phyloP scores from a whole-genome alignment of 345 rosid genomes.

The Salix arbutifolia region DNA sequence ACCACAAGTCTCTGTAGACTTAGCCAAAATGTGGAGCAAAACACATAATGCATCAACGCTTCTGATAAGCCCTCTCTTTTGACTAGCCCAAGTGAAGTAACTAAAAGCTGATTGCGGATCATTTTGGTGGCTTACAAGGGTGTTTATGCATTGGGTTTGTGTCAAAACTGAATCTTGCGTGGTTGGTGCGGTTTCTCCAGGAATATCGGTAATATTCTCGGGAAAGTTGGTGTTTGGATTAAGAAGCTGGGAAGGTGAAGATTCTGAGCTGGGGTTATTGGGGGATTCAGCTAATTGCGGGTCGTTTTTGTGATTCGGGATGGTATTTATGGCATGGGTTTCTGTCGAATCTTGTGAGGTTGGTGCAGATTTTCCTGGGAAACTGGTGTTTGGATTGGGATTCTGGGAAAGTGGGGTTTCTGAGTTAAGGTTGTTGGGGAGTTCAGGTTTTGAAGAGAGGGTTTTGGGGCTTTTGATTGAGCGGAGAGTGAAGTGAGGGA shows the following conservation, averaged over 20 bases:
- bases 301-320: too few relatives aligned
- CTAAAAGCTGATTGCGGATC: conserved; percentile 43
- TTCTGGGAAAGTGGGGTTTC: conserved; percentile 15
- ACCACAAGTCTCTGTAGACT: conserved; percentile 24
- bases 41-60: conserved; percentile 43
- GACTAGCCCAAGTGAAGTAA: conserved; percentile 34
- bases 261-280: conserved; percentile 4
- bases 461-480: conserved; percentile 20
- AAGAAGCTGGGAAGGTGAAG: conserved; percentile 7
- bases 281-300: background rate
- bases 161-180: conserved; percentile 11
- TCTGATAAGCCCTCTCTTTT: conserved; percentile 32
- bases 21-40: conserved; percentile 55
- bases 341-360: too few relatives aligned
- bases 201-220: background rate
- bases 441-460: conserved; percentile 40
- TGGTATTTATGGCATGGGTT: too few relatives aligned
- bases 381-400: conserved; percentile 11
- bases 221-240: background rate
- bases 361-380: conserved; percentile 7
- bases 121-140: conserved; percentile 39
- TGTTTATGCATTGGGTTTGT: conserved; percentile 28
- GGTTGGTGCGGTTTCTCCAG: background rate
- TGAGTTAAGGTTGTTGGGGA: conserved; percentile 9
- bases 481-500: conserved; percentile 21